Conservation (phyloP, 1,139 yeast species). For the Kurtzmaniella quercitrusa region DNA sequence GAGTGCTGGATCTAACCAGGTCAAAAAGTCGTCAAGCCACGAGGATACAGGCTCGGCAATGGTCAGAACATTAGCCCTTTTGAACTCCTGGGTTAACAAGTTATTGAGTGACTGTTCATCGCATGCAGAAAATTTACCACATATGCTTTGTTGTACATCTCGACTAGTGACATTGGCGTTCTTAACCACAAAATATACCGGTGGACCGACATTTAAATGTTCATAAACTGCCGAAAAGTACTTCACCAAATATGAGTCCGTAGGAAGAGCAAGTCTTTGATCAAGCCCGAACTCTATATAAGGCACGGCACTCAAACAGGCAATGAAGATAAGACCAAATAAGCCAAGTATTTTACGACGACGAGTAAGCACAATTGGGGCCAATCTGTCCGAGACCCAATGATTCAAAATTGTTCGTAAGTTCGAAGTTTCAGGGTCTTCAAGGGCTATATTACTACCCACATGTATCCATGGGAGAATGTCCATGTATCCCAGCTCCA, state of each 20-base stretch:
- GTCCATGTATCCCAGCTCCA: constrained; percentile 59
- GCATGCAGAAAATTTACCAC: constrained; percentile 88
- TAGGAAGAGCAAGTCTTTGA: constrained; percentile 84
- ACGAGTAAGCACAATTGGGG: constrained; percentile 51
- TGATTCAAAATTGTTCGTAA: neutral
- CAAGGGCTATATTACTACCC: constrained; percentile 9
- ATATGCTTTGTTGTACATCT: constrained; percentile 63
- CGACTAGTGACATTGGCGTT: constrained; percentile 60
- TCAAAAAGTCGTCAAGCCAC: constrained; percentile 89
- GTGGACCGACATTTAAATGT: constrained; percentile 85
- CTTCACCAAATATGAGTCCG: constrained; percentile 71
- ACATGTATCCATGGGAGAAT: constrained; percentile 42
- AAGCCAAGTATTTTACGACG: constrained; percentile 48
- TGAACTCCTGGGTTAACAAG: constrained; percentile 81
- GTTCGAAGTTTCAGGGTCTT: constrained; percentile 8
- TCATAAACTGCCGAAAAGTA: constrained; percentile 75
- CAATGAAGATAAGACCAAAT: constrained; percentile 61
- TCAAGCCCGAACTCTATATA: constrained; percentile 74
- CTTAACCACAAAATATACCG: constrained; percentile 76
- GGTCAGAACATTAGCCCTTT: constrained; percentile 59
- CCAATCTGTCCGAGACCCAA: constrained; percentile 30
- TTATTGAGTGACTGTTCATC: constrained; percentile 74
- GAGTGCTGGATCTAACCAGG: constrained; percentile 81
- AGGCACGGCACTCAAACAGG: constrained; percentile 69
- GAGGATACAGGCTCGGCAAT: constrained; percentile 80